These are phyloP conservation scores for Jimgerdemannia flammicorona DNA, from an alignment of 192 early-diverging fungal genomes.

Conservation along the genomic window DNA sequence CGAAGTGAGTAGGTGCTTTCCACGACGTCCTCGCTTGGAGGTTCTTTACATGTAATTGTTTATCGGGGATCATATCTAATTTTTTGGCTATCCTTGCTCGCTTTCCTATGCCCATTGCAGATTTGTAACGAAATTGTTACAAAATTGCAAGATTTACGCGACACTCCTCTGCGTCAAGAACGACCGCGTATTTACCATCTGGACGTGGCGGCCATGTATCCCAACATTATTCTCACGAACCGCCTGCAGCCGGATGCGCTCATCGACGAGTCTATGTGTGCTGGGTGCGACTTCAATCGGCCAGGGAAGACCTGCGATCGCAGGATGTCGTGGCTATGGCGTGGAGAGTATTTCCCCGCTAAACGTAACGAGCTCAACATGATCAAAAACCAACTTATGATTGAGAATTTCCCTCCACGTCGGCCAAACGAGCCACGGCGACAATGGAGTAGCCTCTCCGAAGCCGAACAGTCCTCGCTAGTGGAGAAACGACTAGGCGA, in stretches of 20 bases:
- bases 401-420: constrained; percentile 74
- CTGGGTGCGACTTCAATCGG: constrained; percentile 89
- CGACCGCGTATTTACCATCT: constrained; percentile 93
- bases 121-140: constrained; percentile 51
- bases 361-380: constrained; percentile 87
- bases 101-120: neutral
- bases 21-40: neutral
- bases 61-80: constrained; percentile 3
- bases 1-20: constrained; percentile 52
- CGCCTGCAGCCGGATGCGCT: constrained; percentile 97
- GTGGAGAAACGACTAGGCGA: constrained; percentile 80
- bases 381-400: constrained; percentile 82
- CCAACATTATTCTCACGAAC: constrained; percentile 99
- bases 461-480: constrained; percentile 62
- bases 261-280: constrained; percentile 82
- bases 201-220: constrained; percentile 99
- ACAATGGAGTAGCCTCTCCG: constrained; percentile 64
- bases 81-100: neutral
- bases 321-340: constrained; percentile 95
- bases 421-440: constrained; percentile 44
- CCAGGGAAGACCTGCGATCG: constrained; percentile 88
- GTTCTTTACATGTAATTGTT: constrained; percentile 17
- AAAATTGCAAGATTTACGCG: constrained; percentile 70
- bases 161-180: constrained; percentile 72
- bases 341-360: constrained; percentile 93